Evolutionary conservation across 2,329 filamentous ascomycete genomes (phyloP), one percentile per base, ranked within the genome.

Genomic region (Thelonectria discophora): DNA sequence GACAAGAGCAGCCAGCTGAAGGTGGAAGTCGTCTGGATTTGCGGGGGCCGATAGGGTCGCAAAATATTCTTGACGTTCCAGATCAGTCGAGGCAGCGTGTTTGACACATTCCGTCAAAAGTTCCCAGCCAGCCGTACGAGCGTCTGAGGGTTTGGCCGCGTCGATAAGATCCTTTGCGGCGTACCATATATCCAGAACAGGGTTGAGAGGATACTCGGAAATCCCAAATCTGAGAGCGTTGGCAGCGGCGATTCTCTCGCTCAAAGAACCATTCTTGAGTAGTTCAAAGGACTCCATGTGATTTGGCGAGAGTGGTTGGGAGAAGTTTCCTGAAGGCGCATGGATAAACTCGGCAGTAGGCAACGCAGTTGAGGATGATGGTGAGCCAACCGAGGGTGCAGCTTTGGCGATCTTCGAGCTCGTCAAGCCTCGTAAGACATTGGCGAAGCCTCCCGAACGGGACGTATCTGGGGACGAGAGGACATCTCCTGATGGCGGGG

Each of bases 11-110:
- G 82, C 81, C n/a, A 91, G 82, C 73, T 90, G 88, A 5, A 89
- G 76, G 70, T 88, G 82, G 65, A 90, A 90, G 71, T 91, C 88
- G 39, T 89, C 86, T 1, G 83, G 79, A 63, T 84, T 81, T 27
- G 83, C 83, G 10, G 81, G 77, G 7, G 81, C 81, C 12, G 86
- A 84, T 34, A 91, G 78, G 0, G 87, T 86, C 65, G 84, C 81
- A 68, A 90, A 91, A 69, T 87, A 90, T 65, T 88, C 86, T 65
- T 84, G 82, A 49, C 89, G 84, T 74, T 91, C 88, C 30, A 90
- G 81, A 65, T 88, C 86, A n/a, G 87, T 88, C 6, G 87, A 86
- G 6, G 84, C 81, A 5, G 81, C 76, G 71, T 90, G 85, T 69
- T 87, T 86, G 58, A 86, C 87, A 69, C 88, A 91, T 69, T 88